Base-by-base conservation (phyloP, 2,329 filamentous ascomycete genomes). In the Clonostachys sp. region DNA sequence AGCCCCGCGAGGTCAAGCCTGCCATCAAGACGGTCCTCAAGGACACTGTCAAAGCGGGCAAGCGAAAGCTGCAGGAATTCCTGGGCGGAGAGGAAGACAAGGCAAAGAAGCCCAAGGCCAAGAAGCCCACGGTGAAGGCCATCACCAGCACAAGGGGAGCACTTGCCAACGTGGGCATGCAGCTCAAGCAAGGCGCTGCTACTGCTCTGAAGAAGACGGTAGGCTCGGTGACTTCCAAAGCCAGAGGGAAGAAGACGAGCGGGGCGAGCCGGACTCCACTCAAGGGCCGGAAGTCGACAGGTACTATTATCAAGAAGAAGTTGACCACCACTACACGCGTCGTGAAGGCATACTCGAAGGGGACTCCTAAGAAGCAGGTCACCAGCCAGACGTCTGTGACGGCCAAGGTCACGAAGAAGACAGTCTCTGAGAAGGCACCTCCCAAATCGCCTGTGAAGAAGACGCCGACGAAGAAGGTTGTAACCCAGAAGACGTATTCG, bases 61-160 rank as follows among this genome's bases (percentile, higher is more conserved):
- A 83, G 66, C 68, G 79, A 50, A 83, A 83, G 66, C 59, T 80
- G 4, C 73, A 76, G 59, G 77, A 80, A 43, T 58, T 78, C 8
- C 61, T 78, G 5, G 74, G 68, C 0, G 70, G 71, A 5, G 72
- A 79, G 64, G 72, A 75, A 58, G 64, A 63, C 56, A 70, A 68
- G 61, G 55, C 63, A n/a, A 58, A 60, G 47, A 49, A 59, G 5
- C 36, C 14, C 14, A 71, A 75, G 58, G 63, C 64, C 56, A 70
- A 69, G 61, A 57, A 64, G 18, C 59, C 61, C 43, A 30, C 9
- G 24, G 8, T 30, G 8, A 30, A 30, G 24, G 49, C 62, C 5
- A 58, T 58, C 14, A 64, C 58, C 34, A 62, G 64, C 12, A 58
- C 64, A 17, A 69, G 67, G 53, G 55, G 57, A 36, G 61, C 63